These are phyloP conservation scores for Phialophora macrospora DNA, from an alignment of 2,329 filamentous ascomycete species.

Conservation along the genomic window DNA sequence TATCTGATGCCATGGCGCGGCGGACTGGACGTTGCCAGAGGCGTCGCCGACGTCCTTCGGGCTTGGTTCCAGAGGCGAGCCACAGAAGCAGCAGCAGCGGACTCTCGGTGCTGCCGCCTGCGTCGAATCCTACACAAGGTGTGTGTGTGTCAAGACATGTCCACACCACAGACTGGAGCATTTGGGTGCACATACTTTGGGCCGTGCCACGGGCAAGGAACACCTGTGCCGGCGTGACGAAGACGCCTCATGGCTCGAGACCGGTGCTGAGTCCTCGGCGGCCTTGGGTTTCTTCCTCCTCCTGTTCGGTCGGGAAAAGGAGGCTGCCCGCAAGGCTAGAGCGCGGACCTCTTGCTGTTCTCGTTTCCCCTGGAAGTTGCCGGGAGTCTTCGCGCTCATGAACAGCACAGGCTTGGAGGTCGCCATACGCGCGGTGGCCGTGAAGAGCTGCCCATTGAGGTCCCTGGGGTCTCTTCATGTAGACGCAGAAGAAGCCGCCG, in stretches of 20 bases:
- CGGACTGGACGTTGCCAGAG: background rate
- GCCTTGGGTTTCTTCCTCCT: slow-evolving; percentile 7
- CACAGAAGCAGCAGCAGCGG: slow-evolving; percentile 2
- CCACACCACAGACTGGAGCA: background rate
- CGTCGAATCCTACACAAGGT: background rate
- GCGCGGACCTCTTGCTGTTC: slow-evolving; percentile 13
- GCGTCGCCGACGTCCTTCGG: background rate
- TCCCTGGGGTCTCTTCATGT: background rate
- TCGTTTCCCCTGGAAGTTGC: slow-evolving; percentile 12
- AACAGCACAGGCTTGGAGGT: slow-evolving; percentile 11
- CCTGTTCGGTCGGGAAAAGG: slow-evolving; percentile 14
- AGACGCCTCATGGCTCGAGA: background rate
- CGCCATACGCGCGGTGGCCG: background rate
- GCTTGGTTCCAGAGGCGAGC: background rate
- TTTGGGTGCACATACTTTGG: background rate
- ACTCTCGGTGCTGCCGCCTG: background rate
- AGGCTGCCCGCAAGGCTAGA: slow-evolving; percentile 13
- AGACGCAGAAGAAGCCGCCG: background rate
- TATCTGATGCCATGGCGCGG: slow-evolving; percentile 1
- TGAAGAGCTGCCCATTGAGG: background rate
- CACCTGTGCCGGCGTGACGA: background rate
- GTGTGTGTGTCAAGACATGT: background rate
- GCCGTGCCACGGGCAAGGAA: background rate
- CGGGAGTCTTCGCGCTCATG: slow-evolving; percentile 13
- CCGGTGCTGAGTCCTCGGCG: background rate